A percentile compares a stretch with the other conserved stretches of the same genome.
Conservation (phyloP, 345 rosid species). For the Syzygium aromaticum region DNA sequence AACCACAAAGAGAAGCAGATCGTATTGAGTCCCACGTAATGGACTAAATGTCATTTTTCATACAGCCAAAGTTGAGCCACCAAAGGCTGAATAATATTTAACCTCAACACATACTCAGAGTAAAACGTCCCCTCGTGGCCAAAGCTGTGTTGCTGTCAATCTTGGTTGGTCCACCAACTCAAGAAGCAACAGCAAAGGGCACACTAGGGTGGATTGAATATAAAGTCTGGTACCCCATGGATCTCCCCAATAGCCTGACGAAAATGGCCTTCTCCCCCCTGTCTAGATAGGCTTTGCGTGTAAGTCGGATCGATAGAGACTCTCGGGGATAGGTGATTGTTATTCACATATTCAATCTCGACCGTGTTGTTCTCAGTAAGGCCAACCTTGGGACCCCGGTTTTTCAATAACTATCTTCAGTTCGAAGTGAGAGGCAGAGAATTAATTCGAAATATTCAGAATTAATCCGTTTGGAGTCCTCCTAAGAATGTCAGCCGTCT, state of each 20-base stretch:
- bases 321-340: neutral
- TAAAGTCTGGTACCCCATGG: neutral
- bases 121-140: neutral
- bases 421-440: neutral
- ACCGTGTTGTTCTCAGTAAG: neutral
- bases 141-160: neutral
- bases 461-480: accelerated
- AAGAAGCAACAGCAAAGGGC: neutral
- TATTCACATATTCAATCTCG: neutral
- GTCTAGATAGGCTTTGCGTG: neutral
- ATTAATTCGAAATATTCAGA: neutral
- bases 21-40: too few species aligned
- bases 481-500: constrained; percentile 14
- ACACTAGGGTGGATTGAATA: neutral
- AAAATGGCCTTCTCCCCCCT: neutral
- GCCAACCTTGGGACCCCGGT: neutral
- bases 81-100: neutral
- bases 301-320: neutral
- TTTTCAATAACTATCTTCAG: neutral
- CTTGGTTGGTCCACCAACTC: neutral
- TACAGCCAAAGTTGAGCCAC: neutral
- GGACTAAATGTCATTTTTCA: too few species aligned
- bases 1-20: too few species aligned
- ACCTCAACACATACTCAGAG: neutral
- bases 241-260: neutral